Base-by-base conservation (phyloP, 306 rosid species). In the Malus sieversii region DNA sequence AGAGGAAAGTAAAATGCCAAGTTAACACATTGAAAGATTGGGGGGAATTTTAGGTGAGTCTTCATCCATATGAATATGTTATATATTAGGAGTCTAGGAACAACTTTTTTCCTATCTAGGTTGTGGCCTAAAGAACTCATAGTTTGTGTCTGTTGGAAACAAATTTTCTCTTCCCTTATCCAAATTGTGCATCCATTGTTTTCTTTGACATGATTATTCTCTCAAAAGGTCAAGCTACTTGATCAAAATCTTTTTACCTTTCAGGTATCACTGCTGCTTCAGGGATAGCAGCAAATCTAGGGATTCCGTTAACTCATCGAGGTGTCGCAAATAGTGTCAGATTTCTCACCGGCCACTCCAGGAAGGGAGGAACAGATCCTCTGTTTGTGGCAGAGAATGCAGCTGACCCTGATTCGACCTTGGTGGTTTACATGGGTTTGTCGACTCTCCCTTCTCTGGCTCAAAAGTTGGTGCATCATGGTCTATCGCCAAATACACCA, bases 251-350 rank as follows among this genome's bases (percentile, higher is more conserved):
- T 16, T 23, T 72, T 22, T 40, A 62, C 63, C 48, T 75, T 81
- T 76, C 84, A 94, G 98, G 97, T 52, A 92, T 92, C 75, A 95
- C 98, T 46, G 96, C 98, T 55, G 98, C 98, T 32, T 95, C 98
- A 38, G 98, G 98, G 75, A 95, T 95, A 82, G 85, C 98, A 27
- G 97, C 97, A 6, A 88, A 88, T 84, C 70, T 95, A 30, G 98
- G 96, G 72, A 87, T 95, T 80, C 98, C 97, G 13, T 82, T 95
- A 75, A 95, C 98, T 63, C 98, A 95, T 70, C 86, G 97, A 4
- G 96, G 96, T 33, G 83, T 95, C 53, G 88, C 98, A 80, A 90
- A 75, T 16, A 95, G 93, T 58, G 96, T 88, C 51, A 85, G 97
- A 73, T 95, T 95, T 75, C 96, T 95, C 73, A 92, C 97, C 0